These are phyloP conservation scores for Xylaria sp. DNA, from an alignment of 2,329 filamentous ascomycete genomes.

Conservation along the genomic window DNA sequence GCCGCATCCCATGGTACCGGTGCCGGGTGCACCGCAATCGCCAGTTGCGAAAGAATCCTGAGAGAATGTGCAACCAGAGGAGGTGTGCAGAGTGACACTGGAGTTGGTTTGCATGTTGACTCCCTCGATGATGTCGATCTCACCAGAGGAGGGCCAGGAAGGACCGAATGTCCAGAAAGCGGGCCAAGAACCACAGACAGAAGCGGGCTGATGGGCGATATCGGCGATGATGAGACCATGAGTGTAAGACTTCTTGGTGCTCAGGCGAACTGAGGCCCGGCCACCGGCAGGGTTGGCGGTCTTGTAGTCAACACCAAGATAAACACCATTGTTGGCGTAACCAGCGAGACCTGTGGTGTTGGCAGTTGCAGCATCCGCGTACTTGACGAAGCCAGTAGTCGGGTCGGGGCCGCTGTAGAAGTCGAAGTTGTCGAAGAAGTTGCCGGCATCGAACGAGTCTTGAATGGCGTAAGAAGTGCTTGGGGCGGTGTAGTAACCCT, in stretches of 20 bases:
- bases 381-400: slow-evolving; percentile 69
- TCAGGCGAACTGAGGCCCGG: slow-evolving; percentile 64
- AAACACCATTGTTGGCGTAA: slow-evolving; percentile 50
- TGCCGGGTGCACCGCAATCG: slow-evolving; percentile 52
- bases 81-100: slow-evolving; percentile 64
- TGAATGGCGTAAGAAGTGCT: slow-evolving; percentile 45
- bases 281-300: slow-evolving; percentile 53
- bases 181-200: slow-evolving; percentile 68
- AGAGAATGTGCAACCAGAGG: slow-evolving; percentile 50
- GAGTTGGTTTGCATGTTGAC: slow-evolving; percentile 59
- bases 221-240: slow-evolving; percentile 68
- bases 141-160: slow-evolving; percentile 65
- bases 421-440: slow-evolving; percentile 52
- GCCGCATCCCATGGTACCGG: slow-evolving; percentile 55
- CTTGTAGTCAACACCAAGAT: slow-evolving; percentile 63
- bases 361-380: slow-evolving; percentile 56
- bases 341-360: slow-evolving; percentile 53
- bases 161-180: slow-evolving; percentile 65
- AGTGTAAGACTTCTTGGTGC: slow-evolving; percentile 60
- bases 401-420: slow-evolving; percentile 60
- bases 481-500: slow-evolving; percentile 39
- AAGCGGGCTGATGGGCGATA: slow-evolving; percentile 69
- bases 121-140: slow-evolving; percentile 78
- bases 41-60: slow-evolving; percentile 38
- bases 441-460: slow-evolving; percentile 45